A percentile compares a stretch with the other conserved stretches of the same genome.
Conservation (phyloP, 345 rosid species). For the Erysimum cheiranthoides region DNA sequence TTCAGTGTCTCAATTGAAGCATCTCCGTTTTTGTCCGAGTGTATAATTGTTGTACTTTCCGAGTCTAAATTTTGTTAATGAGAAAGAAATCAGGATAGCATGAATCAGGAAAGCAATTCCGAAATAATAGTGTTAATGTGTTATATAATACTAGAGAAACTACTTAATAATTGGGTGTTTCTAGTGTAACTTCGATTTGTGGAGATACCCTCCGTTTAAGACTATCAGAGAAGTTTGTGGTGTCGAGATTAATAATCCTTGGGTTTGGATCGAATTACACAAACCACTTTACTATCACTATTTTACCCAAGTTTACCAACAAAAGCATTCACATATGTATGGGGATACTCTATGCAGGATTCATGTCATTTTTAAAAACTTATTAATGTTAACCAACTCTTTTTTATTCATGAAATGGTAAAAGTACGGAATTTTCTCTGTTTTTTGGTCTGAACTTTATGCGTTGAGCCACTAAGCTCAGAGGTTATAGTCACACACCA, state of each 20-base stretch:
- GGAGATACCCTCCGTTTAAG: too few species aligned
- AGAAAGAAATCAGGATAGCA: background rate
- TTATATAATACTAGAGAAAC: too few species aligned
- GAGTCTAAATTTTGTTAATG: constrained; percentile 20
- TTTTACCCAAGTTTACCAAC: background rate
- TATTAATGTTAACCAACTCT: background rate
- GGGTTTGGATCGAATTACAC: background rate
- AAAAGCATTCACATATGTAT: background rate
- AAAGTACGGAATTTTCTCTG: background rate
- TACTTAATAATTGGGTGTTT: too few species aligned
- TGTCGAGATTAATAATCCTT: background rate
- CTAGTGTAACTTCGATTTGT: too few species aligned
- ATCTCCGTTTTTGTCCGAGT: background rate
- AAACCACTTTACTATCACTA: too few species aligned
- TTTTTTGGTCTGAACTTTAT: constrained; percentile 23
- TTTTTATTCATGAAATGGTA: constrained; percentile 23
- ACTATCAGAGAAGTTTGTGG: background rate
- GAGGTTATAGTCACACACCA: constrained; percentile 21
- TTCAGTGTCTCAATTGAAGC: background rate
- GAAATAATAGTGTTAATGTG: too few species aligned
- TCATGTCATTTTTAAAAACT: too few species aligned
- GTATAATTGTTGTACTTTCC: background rate
- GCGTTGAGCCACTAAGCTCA: constrained; percentile 22
- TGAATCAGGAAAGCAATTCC: too few species aligned
- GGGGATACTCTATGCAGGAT: too few species aligned